Evolutionary conservation across 2,329 filamentous ascomycete species (phyloP).

Genomic region (Fusarium tanahbumbuense): DNA sequence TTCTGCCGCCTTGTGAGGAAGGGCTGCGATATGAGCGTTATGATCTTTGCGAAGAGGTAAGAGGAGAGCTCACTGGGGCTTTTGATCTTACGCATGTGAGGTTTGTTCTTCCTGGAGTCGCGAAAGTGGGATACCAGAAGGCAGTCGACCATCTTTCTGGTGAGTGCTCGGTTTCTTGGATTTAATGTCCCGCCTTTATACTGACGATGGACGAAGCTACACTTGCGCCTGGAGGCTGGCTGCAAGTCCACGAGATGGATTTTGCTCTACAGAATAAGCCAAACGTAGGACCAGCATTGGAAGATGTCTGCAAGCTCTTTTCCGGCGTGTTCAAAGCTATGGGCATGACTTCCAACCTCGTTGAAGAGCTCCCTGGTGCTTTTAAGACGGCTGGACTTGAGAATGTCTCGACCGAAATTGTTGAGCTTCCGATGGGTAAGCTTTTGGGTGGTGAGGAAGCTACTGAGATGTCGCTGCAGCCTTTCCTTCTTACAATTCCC

Average conservation of each 20-base stretch:
- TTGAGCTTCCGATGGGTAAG: slow-evolving; percentile 20
- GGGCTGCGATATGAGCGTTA: slow-evolving; percentile 12
- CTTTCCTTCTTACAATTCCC: slow-evolving; percentile 18
- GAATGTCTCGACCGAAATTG: not conserved
- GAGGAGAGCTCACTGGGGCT: accelerated
- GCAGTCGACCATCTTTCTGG: slow-evolving; percentile 2
- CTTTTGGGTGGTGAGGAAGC: not conserved
- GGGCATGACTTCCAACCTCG: slow-evolving; percentile 3
- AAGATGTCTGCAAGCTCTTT: slow-evolving; percentile 7
- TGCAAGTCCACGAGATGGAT: slow-evolving; percentile 29
- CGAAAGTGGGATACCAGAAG: slow-evolving; percentile 1
- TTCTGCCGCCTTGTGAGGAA: not conserved
- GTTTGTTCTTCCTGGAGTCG: slow-evolving; percentile 8
- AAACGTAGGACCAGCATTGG: not conserved
- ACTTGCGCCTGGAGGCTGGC: slow-evolving; percentile 15
- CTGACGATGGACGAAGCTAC: not conserved
- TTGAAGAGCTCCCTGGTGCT: not conserved
- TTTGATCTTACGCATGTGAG: slow-evolving; percentile 23
- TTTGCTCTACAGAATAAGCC: not conserved
- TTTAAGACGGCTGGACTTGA: not conserved
- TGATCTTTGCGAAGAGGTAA: slow-evolving; percentile 1
- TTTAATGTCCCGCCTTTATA: accelerated
- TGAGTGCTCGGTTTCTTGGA: accelerated
- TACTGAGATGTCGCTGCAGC: not conserved
- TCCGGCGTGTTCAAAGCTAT: slow-evolving; percentile 17